Percentiles rank a stretch among this genome's conserved stretches.
Evolutionary conservation across 2,329 filamentous ascomycete species (phyloP).

Genomic region (Amauroascus niger): DNA sequence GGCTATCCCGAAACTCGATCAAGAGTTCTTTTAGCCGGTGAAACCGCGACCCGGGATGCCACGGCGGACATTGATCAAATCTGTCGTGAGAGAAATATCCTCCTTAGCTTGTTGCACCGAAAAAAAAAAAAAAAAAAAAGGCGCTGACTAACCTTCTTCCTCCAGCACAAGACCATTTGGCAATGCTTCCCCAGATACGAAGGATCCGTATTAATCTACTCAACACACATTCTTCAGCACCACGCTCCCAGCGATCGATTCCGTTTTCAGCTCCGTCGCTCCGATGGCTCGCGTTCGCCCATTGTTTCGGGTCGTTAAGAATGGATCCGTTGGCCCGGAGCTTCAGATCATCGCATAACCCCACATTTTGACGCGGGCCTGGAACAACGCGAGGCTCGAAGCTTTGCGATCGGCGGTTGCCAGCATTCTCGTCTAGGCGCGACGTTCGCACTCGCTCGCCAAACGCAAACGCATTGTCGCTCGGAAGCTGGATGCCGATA

Average conservation of each 20-base stretch:
- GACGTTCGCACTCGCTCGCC: constrained; percentile 46
- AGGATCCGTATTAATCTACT: constrained; percentile 47
- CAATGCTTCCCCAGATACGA: constrained; percentile 47
- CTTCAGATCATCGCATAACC: constrained; percentile 32
- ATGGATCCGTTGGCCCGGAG: constrained; percentile 25
- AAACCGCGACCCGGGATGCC: constrained; percentile 45
- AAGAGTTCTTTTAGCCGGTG: constrained; percentile 38
- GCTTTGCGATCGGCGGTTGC: constrained; percentile 27
- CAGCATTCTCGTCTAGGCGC: constrained; percentile 38
- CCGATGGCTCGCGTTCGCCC: constrained; percentile 33
- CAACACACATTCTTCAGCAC: constrained; percentile 44
- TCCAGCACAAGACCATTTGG: constrained; percentile 47
- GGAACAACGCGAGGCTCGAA: constrained; percentile 33
- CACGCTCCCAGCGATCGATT: constrained; percentile 45
- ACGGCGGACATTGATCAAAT: constrained; percentile 43
- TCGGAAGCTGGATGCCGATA: constrained; percentile 46
- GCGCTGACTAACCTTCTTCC: constrained; percentile 39
- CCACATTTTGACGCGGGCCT: constrained; percentile 34
- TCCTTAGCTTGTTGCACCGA: background rate
- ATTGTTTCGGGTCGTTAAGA: constrained; percentile 28
- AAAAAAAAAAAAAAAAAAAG: background rate
- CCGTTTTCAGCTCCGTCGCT: constrained; percentile 36
- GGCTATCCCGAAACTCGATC: constrained; percentile 41
- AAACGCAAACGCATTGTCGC: constrained; percentile 47
- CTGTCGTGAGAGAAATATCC: constrained; percentile 21